Evolutionary conservation across 768 basidiomycete species (phyloP).

Genomic region (Porpolomopsis calyptriformis): DNA sequence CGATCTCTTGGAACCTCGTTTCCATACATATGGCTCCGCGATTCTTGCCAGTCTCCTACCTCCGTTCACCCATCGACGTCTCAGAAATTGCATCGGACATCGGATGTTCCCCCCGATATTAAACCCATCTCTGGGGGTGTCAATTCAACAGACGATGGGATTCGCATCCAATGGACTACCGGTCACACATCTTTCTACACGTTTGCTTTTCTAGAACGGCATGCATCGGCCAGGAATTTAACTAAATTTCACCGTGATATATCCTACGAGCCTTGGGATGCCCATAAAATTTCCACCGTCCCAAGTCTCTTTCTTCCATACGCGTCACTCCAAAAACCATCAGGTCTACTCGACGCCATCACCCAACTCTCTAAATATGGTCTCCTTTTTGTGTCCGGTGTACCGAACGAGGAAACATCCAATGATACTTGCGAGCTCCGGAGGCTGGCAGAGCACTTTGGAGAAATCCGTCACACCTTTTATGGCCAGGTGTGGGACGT

Average conservation of each 20-base stretch:
- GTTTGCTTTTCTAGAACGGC: slow-evolving; percentile 35
- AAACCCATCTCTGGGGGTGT: slow-evolving; percentile 34
- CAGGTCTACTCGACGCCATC: slow-evolving; percentile 47
- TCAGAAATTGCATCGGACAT: slow-evolving; percentile 67
- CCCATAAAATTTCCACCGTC: slow-evolving; percentile 23
- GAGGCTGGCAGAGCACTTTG: slow-evolving; percentile 54
- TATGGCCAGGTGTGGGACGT: slow-evolving; percentile 91
- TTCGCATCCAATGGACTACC: slow-evolving; percentile 40
- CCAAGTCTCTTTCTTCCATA: slow-evolving; percentile 49
- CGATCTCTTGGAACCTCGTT: slow-evolving; percentile 37
- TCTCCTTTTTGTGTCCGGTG: slow-evolving; percentile 57
- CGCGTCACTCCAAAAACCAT: slow-evolving; percentile 31
- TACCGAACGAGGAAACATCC: slow-evolving; percentile 52
- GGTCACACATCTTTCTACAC: slow-evolving; percentile 51
- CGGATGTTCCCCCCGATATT: slow-evolving; percentile 48
- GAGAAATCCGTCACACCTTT: slow-evolving; percentile 75
- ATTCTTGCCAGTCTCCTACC: slow-evolving; percentile 62
- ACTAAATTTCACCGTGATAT: slow-evolving; percentile 37
- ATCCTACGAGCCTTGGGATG: slow-evolving; percentile 35
- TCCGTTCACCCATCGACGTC: slow-evolving; percentile 70
- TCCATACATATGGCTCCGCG: slow-evolving; percentile 72
- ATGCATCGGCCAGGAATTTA: slow-evolving; percentile 30
- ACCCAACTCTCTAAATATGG: slow-evolving; percentile 64
- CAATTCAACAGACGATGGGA: slow-evolving; percentile 23
- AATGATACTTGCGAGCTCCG: slow-evolving; percentile 57